Conservation (phyloP, 169 alveolate genomes). For the Plasmodium vinckei region DNA sequence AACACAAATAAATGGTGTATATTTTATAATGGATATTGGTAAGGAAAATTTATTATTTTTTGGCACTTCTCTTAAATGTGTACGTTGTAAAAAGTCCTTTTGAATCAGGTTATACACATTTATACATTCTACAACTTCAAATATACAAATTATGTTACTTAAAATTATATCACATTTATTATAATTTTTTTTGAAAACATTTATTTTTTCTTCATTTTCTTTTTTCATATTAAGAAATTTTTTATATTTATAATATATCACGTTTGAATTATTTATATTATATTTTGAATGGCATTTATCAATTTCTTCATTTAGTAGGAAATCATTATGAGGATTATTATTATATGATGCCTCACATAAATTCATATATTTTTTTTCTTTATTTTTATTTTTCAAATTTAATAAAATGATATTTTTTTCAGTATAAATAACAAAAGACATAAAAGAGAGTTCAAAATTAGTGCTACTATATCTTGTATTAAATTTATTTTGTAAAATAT, state of each 20-base stretch:
- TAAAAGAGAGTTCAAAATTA: conserved; percentile 6
- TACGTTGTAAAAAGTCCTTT: neutral
- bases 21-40: neutral
- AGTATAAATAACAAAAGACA: conserved; percentile 18
- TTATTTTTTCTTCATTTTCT: neutral
- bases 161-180: neutral
- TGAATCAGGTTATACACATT: neutral
- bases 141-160: neutral
- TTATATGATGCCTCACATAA: no score
- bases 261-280: neutral
- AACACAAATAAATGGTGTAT: conserved; percentile 3
- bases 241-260: neutral
- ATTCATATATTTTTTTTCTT: neutral
- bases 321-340: no score
- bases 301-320: neutral
- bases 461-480: neutral
- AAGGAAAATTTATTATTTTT: neutral
- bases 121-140: conserved; percentile 13
- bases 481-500: no score
- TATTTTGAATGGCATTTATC: neutral
- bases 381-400: neutral
- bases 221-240: neutral
- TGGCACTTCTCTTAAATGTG: neutral
- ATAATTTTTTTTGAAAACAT: neutral
- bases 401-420: conserved; percentile 45